Conservation (phyloP, 345 rosid genomes). For the Noccaea bulbosa region DNA sequence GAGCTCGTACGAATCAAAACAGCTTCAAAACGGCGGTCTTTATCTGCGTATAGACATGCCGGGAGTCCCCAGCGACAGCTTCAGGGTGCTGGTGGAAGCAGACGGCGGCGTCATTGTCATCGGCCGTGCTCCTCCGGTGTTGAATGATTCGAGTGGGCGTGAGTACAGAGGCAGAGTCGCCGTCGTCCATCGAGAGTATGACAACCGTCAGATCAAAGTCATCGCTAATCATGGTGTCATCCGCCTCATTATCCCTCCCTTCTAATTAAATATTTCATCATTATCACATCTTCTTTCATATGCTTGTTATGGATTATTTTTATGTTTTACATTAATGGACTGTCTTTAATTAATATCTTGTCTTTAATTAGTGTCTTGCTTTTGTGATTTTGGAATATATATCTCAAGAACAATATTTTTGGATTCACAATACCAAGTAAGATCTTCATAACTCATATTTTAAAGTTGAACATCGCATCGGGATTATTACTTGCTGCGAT, state of each 20-base stretch:
- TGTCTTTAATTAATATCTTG: not conserved
- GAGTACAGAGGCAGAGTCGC: slow-evolving; percentile 25
- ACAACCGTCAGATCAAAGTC: slow-evolving; percentile 17
- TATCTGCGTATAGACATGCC: slow-evolving; percentile 42
- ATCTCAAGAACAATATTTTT: not conserved
- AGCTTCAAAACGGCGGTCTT: slow-evolving; percentile 37
- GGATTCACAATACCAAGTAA: not conserved
- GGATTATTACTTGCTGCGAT: too few relatives aligned
- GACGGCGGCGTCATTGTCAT: slow-evolving; percentile 17
- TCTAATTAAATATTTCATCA: not conserved
- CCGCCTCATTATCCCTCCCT: slow-evolving; percentile 28
- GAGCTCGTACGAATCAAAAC: slow-evolving; percentile 30
- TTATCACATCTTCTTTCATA: not conserved
- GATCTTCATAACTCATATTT: not conserved
- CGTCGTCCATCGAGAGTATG: slow-evolving; percentile 7
- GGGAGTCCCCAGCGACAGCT: slow-evolving; percentile 21
- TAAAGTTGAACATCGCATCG: not conserved
- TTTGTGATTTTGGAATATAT: not conserved
- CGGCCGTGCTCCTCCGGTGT: slow-evolving; percentile 23
- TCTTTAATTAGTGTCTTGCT: too few relatives aligned
- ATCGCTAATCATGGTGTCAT: slow-evolving; percentile 34
- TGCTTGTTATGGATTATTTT: not conserved
- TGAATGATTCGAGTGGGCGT: slow-evolving; percentile 27
- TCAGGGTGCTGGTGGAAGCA: not conserved
- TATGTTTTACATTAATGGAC: not conserved